Evolutionary conservation across 305 asterid genomes (phyloP).

Genomic region (Salvia sclarea): DNA sequence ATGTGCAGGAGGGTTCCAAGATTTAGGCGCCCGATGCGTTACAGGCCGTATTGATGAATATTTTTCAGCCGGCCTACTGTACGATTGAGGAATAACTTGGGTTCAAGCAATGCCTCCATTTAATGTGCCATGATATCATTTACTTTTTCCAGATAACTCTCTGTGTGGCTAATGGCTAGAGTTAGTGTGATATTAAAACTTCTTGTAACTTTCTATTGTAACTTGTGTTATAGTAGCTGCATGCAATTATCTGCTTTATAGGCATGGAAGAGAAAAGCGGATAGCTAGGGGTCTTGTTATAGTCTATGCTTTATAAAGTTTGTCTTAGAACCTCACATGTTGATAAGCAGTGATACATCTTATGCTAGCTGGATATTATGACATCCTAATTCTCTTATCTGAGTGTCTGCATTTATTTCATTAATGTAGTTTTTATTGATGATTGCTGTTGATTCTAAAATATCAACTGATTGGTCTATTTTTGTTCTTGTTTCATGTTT

Average conservation of each 20-base stretch:
- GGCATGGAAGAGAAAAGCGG: slow-evolving; percentile 29
- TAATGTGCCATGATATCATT: slow-evolving; percentile 23
- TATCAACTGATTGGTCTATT: too few species aligned
- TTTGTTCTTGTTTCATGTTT: too few species aligned
- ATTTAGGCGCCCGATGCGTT: slow-evolving; percentile 72
- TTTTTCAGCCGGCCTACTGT: slow-evolving; percentile 32
- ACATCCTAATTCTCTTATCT: neutral
- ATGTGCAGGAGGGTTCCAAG: slow-evolving; percentile 78
- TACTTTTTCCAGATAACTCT: slow-evolving; percentile 25
- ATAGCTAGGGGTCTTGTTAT: slow-evolving; percentile 27
- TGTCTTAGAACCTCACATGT: slow-evolving; percentile 16
- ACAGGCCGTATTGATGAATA: slow-evolving; percentile 68
- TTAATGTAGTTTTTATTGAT: neutral
- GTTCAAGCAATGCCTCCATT: slow-evolving; percentile 32
- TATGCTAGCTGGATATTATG: neutral
- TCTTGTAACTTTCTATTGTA: slow-evolving; percentile 31
- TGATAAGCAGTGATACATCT: slow-evolving; percentile 2
- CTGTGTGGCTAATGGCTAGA: slow-evolving; percentile 30
- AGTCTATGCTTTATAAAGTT: slow-evolving; percentile 19
- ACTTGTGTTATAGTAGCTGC: slow-evolving; percentile 36
- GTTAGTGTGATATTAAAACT: slow-evolving; percentile 38
- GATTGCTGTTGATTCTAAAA: too few species aligned
- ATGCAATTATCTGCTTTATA: slow-evolving; percentile 24
- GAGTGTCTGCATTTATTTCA: neutral
- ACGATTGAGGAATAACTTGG: slow-evolving; percentile 28